phyloP scores from a whole-genome alignment of 345 rosid species.

The Arabis hirsuta region DNA sequence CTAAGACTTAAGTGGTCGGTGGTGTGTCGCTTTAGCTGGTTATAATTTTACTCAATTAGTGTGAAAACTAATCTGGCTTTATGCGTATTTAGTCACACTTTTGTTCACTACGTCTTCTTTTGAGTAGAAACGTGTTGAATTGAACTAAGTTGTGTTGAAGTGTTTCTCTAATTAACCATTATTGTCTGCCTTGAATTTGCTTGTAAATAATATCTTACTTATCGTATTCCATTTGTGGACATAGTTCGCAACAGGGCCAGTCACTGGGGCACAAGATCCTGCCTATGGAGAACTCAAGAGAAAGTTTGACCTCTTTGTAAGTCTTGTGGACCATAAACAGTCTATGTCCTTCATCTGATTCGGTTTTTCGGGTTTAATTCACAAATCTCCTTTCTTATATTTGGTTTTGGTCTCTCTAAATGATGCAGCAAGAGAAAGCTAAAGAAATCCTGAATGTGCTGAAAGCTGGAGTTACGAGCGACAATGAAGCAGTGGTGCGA shows the following conservation, averaged over 20 bases:
- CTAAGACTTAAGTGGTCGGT: constrained; percentile 24
- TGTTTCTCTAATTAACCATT: constrained; percentile 6
- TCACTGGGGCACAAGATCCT: constrained; percentile 39
- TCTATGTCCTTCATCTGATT: background rate
- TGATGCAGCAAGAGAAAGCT: constrained; percentile 66
- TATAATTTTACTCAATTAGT: background rate
- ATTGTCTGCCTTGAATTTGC: constrained; percentile 3
- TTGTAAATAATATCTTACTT: constrained; percentile 19
- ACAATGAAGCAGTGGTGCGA: constrained; percentile 43
- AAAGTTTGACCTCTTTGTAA: constrained; percentile 67
- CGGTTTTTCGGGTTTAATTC: background rate
- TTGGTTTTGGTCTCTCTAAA: constrained; percentile 13
- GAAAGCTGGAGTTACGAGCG: constrained; percentile 50
- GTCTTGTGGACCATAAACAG: constrained; percentile 29
- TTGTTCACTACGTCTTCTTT: background rate
- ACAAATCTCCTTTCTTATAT: constrained; percentile 1
- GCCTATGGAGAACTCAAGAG: constrained; percentile 56
- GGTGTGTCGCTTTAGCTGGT: constrained; percentile 16
- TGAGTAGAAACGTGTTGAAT: background rate
- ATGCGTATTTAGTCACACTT: constrained; percentile 4
- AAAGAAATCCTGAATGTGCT: constrained; percentile 52
- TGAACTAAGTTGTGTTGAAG: background rate
- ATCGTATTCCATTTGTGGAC: constrained; percentile 9
- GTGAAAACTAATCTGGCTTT: background rate
- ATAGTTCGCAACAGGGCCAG: constrained; percentile 24